These are phyloP conservation scores for Leccinum uliginosum DNA, from an alignment of 768 basidiomycete species.

Conservation along the genomic window DNA sequence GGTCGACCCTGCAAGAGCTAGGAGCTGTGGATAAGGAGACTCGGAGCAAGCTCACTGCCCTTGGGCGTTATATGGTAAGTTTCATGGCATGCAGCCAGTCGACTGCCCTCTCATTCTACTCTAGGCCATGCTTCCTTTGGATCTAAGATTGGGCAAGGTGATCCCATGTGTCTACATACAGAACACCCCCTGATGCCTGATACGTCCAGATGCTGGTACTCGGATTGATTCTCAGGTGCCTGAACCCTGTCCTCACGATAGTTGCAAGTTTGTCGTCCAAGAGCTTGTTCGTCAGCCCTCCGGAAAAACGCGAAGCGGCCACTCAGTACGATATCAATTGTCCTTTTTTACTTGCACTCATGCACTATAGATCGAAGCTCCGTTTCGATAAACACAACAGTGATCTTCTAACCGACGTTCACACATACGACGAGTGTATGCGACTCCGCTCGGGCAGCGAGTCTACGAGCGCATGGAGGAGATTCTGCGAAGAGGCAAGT, in stretches of 20 bases:
- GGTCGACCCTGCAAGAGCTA: constrained; percentile 66
- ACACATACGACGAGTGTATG: constrained; percentile 66
- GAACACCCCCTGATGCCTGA: constrained; percentile 62
- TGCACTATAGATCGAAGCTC: constrained; percentile 54
- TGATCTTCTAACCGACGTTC: constrained; percentile 79
- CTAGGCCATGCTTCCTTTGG: constrained; percentile 81
- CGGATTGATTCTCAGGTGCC: constrained; percentile 76
- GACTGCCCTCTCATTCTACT: background rate
- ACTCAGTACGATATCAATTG: constrained; percentile 44
- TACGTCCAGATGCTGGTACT: constrained; percentile 84
- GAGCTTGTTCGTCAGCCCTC: constrained; percentile 75
- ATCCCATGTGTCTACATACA: background rate
- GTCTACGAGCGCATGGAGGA: constrained; percentile 39
- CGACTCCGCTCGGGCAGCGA: constrained; percentile 49
- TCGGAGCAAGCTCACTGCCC: constrained; percentile 70
- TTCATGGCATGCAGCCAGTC: background rate
- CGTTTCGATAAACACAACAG: constrained; percentile 70
- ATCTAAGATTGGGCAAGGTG: constrained; percentile 83
- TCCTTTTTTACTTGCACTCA: background rate
- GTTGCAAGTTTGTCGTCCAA: constrained; percentile 84
- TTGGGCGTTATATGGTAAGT: constrained; percentile 75
- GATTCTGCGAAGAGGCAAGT: constrained; percentile 69
- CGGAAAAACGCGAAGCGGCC: constrained; percentile 82
- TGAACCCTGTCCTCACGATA: constrained; percentile 77
- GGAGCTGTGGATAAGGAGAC: constrained; percentile 67